Evolutionary conservation across 1,284 basidiomycete species (phyloP).

Genomic region (Chalciporus sp.): DNA sequence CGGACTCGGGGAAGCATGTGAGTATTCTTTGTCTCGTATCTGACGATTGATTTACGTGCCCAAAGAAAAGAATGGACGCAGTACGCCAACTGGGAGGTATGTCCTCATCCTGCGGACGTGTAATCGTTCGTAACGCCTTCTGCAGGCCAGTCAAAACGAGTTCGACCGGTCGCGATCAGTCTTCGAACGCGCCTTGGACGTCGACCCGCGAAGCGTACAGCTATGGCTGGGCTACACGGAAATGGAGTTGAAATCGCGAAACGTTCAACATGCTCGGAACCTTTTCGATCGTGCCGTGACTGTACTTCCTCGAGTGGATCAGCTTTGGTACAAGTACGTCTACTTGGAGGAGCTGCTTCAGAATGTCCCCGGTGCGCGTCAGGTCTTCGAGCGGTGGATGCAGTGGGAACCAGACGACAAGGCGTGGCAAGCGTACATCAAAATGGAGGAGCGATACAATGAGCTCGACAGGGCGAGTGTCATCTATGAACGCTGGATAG

Average conservation of each 20-base stretch:
- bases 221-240: conserved; percentile 98
- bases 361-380: conserved; percentile 93
- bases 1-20: conserved; percentile 87
- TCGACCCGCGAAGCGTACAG: conserved; percentile 87
- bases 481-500: conserved; percentile 95
- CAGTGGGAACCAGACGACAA: conserved; percentile 99
- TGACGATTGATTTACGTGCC: conserved; percentile 8
- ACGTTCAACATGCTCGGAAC: conserved; percentile 96
- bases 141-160: conserved; percentile 93
- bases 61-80: conserved; percentile 78
- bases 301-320: conserved; percentile 91
- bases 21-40: conserved; percentile 24
- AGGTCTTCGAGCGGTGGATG: conserved; percentile 99
- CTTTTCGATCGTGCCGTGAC: conserved; percentile 97
- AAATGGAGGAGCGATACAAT: conserved; percentile 92
- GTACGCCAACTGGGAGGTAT: conserved; percentile 82
- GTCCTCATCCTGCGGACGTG: conserved; percentile 13
- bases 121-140: conserved; percentile 6
- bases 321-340: conserved; percentile 98
- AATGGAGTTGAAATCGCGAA: conserved; percentile 96
- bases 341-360: conserved; percentile 97
- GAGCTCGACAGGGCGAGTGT: conserved; percentile 91
- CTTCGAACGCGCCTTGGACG: conserved; percentile 95
- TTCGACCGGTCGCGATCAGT: conserved; percentile 91
- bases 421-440: conserved; percentile 98